phyloP scores from a whole-genome alignment of 805 yeast genomes.

The Wickerhamomyces silvicola region DNA sequence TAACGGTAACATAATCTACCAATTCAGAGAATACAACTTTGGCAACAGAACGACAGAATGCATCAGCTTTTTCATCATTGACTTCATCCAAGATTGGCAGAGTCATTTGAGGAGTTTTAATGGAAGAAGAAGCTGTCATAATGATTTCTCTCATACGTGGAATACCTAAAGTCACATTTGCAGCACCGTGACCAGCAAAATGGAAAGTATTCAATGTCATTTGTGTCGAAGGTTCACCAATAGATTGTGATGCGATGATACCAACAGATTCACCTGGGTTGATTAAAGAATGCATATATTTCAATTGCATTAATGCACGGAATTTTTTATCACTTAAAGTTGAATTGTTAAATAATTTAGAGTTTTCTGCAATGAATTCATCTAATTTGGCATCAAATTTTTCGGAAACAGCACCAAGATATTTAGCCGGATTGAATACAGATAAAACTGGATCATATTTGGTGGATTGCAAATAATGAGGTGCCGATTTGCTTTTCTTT shows the following conservation, averaged over 20 bases:
- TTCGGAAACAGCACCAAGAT: constrained; percentile 90
- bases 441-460: constrained; percentile 89
- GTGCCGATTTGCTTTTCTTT: constrained; percentile 54
- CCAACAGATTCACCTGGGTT: constrained; percentile 99
- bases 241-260: constrained; percentile 94
- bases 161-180: constrained; percentile 97
- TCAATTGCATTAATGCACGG: constrained; percentile 94
- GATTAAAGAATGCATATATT: constrained; percentile 92
- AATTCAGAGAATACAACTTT: constrained; percentile 83
- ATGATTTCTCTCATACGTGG: constrained; percentile 99
- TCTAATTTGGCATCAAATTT: constrained; percentile 79
- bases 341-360: constrained; percentile 45
- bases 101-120: constrained; percentile 98
- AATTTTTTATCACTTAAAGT: constrained; percentile 71
- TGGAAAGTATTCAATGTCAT: constrained; percentile 97
- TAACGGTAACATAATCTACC: constrained; percentile 75
- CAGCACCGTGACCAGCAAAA: constrained; percentile 99
- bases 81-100: constrained; percentile 79
- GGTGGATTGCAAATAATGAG: constrained; percentile 54
- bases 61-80: constrained; percentile 79
- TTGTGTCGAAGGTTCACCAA: constrained; percentile 99
- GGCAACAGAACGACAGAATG: constrained; percentile 87
- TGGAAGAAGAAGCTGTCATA: constrained; percentile 95
- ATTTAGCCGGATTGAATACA: constrained; percentile 80
- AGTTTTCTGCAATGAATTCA: constrained; percentile 50